A percentile compares a stretch with the other conserved stretches of the same genome.
Evolutionary conservation across 2,329 filamentous ascomycete genomes (phyloP).

Genomic region (Calonectria henricotiae): DNA sequence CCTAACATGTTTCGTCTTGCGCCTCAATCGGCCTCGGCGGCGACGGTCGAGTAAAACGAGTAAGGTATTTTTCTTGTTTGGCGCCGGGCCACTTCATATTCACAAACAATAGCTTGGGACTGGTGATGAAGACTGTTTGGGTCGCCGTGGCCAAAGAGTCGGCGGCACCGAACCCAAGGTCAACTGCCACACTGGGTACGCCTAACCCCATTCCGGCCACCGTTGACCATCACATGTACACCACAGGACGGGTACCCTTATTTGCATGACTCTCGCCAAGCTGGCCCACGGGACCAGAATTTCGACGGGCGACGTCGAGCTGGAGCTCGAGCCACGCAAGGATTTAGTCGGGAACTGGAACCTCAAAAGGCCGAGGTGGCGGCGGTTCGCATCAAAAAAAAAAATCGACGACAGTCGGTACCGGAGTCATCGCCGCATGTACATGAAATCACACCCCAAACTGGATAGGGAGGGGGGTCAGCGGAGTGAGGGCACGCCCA

Average conservation of each 20-base stretch:
- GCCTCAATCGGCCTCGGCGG: constrained; percentile 11
- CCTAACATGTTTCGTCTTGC: constrained; percentile 23
- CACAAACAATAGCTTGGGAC: constrained; percentile 20
- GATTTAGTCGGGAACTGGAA: constrained; percentile 44
- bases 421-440: constrained; percentile 41
- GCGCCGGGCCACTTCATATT: constrained; percentile 25
- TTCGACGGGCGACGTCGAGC: constrained; percentile 39
- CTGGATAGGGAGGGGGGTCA: constrained; percentile 29
- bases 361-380: constrained; percentile 45
- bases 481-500: constrained; percentile 24
- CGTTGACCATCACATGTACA: constrained; percentile 52
- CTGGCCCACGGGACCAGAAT: constrained; percentile 48
- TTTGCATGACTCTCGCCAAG: constrained; percentile 52
- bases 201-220: constrained; percentile 53
- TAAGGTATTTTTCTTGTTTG: constrained; percentile 14
- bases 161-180: constrained; percentile 53
- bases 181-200: constrained; percentile 52
- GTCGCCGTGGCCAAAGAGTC: constrained; percentile 41
- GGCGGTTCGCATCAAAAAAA: constrained; percentile 40
- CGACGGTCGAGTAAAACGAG: constrained; percentile 24
- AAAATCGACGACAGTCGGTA: constrained; percentile 40
- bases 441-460: constrained; percentile 39
- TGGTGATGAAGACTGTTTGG: constrained; percentile 32
- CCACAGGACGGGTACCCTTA: constrained; percentile 35
- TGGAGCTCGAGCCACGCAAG: constrained; percentile 45